Evolutionary conservation across 2,329 filamentous ascomycete genomes (phyloP), one percentile per base, ranked within the genome.

Genomic region (Laburnicola sp.): DNA sequence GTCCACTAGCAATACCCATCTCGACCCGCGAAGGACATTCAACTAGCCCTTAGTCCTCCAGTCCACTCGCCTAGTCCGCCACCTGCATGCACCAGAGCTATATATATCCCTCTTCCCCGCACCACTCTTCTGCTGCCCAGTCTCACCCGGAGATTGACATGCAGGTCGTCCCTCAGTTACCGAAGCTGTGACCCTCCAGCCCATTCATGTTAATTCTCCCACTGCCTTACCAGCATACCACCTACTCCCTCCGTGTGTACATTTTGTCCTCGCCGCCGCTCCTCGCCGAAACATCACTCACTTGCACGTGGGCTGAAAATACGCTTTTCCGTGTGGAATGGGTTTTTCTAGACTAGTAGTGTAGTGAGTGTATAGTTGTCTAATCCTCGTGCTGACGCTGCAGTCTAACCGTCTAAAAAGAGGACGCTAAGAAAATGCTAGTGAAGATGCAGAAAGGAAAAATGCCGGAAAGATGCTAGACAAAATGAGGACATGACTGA

Each of bases 401-500:
- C 16, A 16, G 16, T 16, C 16, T 16, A 16, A 16, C 16, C 16
- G 16, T 16, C 16, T 16, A 16, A 16, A 16, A 16, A 1, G 16
- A 16, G 16, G 16, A 16, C 16, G 16, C 16, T 1, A 16, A 16
- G 16, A 16, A 16, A 16, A 16, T 16, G 16, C 16, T 16, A 16
- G 16, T 16, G 16, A 16, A 16, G 16, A 16, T 16, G 16, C 16
- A 16, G 16, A 16, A 16, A 16, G 16, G 16, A 16, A 16, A 16
- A 16, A 16, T 16, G 16, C 16, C 16, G 16, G 16, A 16, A 16
- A 16, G 16, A 16, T 16, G 16, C 16, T 16, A 16, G 16, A 16
- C 16, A 46, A 25, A 26, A 46, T 36, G 45, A 34, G 28, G 51
- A 53, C 34, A 37, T 31, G 30, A 44, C 28, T 26, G n/a, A 42